Percentiles rank a stretch among this genome's conserved stretches.
Conservation (phyloP, 108 stramenopile genomes). For the Cyclostephanos tholiformis region DNA sequence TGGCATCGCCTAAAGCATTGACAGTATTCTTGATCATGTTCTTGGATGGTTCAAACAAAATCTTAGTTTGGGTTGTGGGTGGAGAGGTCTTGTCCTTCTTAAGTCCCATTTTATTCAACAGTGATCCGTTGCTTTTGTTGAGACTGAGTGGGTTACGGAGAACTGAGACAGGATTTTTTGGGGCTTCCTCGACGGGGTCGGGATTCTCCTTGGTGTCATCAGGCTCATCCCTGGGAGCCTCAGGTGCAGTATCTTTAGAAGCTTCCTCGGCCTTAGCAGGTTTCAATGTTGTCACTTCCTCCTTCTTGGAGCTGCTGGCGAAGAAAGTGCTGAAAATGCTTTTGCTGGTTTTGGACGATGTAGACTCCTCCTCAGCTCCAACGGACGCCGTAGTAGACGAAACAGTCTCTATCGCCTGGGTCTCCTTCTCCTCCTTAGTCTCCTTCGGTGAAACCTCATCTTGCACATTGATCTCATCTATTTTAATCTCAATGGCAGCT, state of each 20-base stretch:
- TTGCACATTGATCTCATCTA: too few relatives aligned
- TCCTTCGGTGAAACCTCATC: not conserved
- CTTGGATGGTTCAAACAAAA: not conserved
- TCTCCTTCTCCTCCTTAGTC: not conserved
- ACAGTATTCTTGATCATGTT: not conserved
- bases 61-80: not conserved
- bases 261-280: not conserved
- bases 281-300: not conserved
- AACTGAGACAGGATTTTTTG: not conserved
- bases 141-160: slow-evolving; percentile 3
- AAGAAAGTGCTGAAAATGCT: not conserved
- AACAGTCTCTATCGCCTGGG: not conserved
- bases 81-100: not conserved
- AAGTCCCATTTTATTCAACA: not conserved
- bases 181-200: not conserved
- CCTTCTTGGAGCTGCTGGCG: not conserved
- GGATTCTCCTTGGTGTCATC: slow-evolving; percentile 8
- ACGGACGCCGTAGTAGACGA: not conserved
- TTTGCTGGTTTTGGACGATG: not conserved
- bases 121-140: not conserved
- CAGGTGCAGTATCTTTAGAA: not conserved
- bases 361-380: not conserved
- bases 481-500: not conserved
- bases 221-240: slow-evolving; percentile 2
- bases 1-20: not conserved